A percentile compares a stretch with the other conserved stretches of the same genome.
These are phyloP conservation scores for Petasospora rhodanensis DNA, from an alignment of 1,139 yeast genomes.

Conservation along the genomic window DNA sequence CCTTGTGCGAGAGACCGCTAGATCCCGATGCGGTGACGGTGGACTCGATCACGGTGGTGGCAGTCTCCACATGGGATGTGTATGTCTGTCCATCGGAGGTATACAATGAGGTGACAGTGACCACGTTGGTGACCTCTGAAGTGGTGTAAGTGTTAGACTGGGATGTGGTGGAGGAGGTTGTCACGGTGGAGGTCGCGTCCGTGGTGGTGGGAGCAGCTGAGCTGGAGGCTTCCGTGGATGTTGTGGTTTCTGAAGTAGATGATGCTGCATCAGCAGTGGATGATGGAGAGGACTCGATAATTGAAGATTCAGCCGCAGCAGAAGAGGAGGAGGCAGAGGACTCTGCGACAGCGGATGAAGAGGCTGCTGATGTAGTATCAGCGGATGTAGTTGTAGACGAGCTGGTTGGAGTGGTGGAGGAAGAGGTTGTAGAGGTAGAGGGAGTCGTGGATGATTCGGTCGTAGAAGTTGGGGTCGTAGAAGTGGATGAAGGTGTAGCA, in stretches of 20 bases:
- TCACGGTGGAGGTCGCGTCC: neutral
- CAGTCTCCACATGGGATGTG: conserved; percentile 15
- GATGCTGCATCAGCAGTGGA: neutral
- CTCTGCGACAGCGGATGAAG: neutral
- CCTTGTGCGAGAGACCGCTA: conserved; percentile 17
- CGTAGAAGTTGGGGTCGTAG: conserved; percentile 1
- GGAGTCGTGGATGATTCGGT: neutral
- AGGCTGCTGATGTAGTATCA: neutral
- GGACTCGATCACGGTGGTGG: conserved; percentile 12
- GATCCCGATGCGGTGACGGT: conserved; percentile 4
- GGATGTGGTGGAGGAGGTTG: conserved; percentile 1
- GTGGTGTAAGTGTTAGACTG: conserved; percentile 1
- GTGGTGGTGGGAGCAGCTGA: conserved; percentile 1
- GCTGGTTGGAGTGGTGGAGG: neutral
- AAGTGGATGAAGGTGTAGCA: neutral
- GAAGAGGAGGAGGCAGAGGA: conserved; percentile 1
- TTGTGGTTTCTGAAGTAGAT: conserved; percentile 1
- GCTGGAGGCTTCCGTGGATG: conserved; percentile 4
- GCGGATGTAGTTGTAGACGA: conserved; percentile 2
- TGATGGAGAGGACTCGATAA: conserved; percentile 2
- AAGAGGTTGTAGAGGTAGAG: conserved; percentile 1
- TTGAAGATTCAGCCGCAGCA: conserved; percentile 1
- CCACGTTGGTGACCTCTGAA: conserved; percentile 14
- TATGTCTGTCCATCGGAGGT: conserved; percentile 19
- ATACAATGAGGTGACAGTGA: conserved; percentile 20